Base-by-base conservation (phyloP, 345 rosid species). In the Eucalyptus cloeziana region DNA sequence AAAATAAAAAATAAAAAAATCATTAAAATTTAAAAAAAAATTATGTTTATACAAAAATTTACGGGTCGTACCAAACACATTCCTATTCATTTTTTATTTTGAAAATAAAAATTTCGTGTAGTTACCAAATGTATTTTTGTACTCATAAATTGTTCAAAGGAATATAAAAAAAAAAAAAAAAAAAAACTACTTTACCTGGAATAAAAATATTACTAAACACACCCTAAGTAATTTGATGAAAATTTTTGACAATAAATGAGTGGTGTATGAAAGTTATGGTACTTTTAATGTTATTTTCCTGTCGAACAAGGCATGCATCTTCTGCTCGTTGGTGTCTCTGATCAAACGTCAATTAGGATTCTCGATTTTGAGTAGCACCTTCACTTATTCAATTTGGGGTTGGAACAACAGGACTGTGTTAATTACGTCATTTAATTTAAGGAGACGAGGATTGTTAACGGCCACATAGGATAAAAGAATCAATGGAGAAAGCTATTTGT, bases 251-350 rank as follows among this genome's bases (percentile, higher is more conserved):
- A 5, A 25, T 58, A 58, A 58, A 58, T 11, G 30, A 10, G 64
- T 58, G 10, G 1, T 58, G 5, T 25, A 58, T 27, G 30, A 58
- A 3, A 25, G 0, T 58, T 58, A 25, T 58, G 3, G 3, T 11
- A 25, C 13, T 58, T 58, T 0, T 58, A 25, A 24, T 25, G 27
- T 58, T 27, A 10, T 58, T 58, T 58, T 58, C 64, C 0, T 25
- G 0, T 0, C 5, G 3, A 58, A 58, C 2, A 27, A 3, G 64
- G n/a, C 64, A 25, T 58, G n/a, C n/a, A 25, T 21, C 3, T 58
- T 25, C 0, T 10, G n/a, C n/a, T 58, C 1, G 0, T 1, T 5
- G 0, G 13, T 10, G 1, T 25, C 64, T n/a, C 3, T 3, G 10
- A 10, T 58, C 64, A 58, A 58, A 58, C n/a, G 0, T 27, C 13